Evolutionary conservation across 306 rosid species (phyloP), one percentile per base, ranked within the genome.

Genomic region (Abrus pulchellus): DNA sequence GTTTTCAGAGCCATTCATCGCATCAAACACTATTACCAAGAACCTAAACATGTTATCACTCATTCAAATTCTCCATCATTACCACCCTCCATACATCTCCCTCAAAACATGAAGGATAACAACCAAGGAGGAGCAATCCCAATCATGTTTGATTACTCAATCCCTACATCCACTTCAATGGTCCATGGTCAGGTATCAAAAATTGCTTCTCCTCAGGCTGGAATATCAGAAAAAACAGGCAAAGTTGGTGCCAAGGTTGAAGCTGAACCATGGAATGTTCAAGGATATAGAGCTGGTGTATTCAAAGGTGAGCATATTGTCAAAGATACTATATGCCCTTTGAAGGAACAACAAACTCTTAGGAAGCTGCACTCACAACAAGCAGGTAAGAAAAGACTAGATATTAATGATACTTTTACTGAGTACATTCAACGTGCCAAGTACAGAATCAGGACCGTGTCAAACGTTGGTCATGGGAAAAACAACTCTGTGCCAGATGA

Each of bases 131-230:
- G 41, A 67, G 2, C 1, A 6, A 61, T 89, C 45, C 93, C 91
- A 9, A 84, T 87, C 65, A 65, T 43, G 36, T 77, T 77, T 72
- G 89, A 77, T 64, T 14, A 73, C 64, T 80, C 87, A 71, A 60
- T n/a, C 32, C 83, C 74, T 6, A 7, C 61, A 49, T 2, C 74
- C 9, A 52, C 8, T 30, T 30, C 86, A 67, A 68, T 27, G 63
- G 34, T 12, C 5, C 67, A 63, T n/a, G 43, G 30, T 1, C 36
- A 62, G 52, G 10, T 34, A 14, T 65, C 74, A 29, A 83, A 63
- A 77, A 41, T 72, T 47, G 38, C 30, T 75, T 57, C 70, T 5
- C 76, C 81, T 3, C 80, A 9, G 5, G 47, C 56, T 13, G 85
- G 72, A 44, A 38, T 9, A 47, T 82, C 77, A 4, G 63, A 20